A percentile compares a stretch with the other conserved stretches of the same genome.
These are phyloP conservation scores for Phytopythium chamaehyphon DNA, from an alignment of 352 stramenopile species.

Conservation along the genomic window DNA sequence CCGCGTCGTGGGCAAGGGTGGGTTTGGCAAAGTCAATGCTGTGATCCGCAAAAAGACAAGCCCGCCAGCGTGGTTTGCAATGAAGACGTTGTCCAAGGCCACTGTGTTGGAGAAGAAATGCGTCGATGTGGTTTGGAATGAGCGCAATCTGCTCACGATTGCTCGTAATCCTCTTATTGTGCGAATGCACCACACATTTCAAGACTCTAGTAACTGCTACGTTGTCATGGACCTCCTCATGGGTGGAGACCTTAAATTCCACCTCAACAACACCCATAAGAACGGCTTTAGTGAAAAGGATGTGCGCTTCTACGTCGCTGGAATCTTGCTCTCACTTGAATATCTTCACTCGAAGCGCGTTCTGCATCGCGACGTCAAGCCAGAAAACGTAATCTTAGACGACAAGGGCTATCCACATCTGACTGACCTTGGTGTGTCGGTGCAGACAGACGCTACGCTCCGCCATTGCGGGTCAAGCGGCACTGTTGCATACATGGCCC, in stretches of 20 bases:
- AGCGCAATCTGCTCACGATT: constrained; percentile 58
- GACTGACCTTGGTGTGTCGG: constrained; percentile 70
- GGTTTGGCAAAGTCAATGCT: constrained; percentile 75
- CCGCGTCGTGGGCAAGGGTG: constrained; percentile 58
- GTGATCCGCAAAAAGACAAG: constrained; percentile 56
- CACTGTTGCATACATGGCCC: constrained; percentile 67
- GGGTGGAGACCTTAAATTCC: constrained; percentile 70
- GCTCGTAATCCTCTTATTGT: constrained; percentile 49
- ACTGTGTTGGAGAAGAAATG: constrained; percentile 56
- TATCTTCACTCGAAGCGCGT: constrained; percentile 64
- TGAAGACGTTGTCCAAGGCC: constrained; percentile 69
- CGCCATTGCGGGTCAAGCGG: constrained; percentile 52
- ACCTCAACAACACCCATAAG: constrained; percentile 41
- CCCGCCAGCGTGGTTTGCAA: constrained; percentile 52
- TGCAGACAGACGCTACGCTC: constrained; percentile 36
- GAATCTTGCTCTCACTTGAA: constrained; percentile 53
- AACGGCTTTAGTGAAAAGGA: constrained; percentile 52
- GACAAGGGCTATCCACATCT: constrained; percentile 67
- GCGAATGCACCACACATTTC: constrained; percentile 65
- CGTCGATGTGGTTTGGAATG: constrained; percentile 75
- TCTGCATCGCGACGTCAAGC: constrained; percentile 82
- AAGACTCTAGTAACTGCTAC: constrained; percentile 64
- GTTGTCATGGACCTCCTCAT: constrained; percentile 76
- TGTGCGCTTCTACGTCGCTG: constrained; percentile 58
- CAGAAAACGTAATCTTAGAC: constrained; percentile 84